Conservation (phyloP, 1,139 yeast species). For the Nakaseomyces uthaithaninus region DNA sequence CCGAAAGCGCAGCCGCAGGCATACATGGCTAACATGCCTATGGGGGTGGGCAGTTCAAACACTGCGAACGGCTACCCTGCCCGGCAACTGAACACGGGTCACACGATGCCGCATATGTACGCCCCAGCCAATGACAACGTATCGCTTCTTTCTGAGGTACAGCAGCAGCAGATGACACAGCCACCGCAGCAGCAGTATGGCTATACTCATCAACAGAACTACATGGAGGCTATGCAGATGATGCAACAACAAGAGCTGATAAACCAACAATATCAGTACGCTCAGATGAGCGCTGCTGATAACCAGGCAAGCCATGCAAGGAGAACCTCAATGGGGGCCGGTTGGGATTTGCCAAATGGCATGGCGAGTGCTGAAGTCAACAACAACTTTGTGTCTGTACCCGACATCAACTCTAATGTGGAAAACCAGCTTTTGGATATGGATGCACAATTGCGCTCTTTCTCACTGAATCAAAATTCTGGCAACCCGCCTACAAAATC, state of each 20-base stretch:
- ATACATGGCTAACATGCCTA: not conserved
- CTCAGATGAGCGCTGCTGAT: not conserved
- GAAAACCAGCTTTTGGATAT: not conserved
- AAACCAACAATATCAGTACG: conserved; percentile 4
- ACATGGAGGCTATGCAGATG: conserved; percentile 6
- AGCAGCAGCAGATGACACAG: conserved; percentile 12
- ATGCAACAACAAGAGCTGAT: conserved; percentile 6
- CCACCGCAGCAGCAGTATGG: conserved; percentile 17
- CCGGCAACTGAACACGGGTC: too few species aligned
- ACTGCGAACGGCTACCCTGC: too few species aligned
- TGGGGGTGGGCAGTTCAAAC: too few species aligned
- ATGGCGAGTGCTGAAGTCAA: not conserved
- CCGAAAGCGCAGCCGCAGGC: conserved; percentile 1
- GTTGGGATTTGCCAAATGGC: not conserved
- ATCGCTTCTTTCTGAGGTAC: not conserved
- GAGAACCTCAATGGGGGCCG: not conserved
- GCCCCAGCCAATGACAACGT: not conserved
- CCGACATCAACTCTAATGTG: not conserved
- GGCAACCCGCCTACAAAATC: not conserved
- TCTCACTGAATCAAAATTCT: not conserved
- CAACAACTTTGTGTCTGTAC: not conserved
- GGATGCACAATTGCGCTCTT: conserved; percentile 5
- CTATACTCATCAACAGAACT: conserved; percentile 12
- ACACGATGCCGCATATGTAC: not conserved
- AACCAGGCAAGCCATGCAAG: not conserved